Base-by-base conservation (phyloP, 345 rosid genomes). In the Salix suchowensis region DNA sequence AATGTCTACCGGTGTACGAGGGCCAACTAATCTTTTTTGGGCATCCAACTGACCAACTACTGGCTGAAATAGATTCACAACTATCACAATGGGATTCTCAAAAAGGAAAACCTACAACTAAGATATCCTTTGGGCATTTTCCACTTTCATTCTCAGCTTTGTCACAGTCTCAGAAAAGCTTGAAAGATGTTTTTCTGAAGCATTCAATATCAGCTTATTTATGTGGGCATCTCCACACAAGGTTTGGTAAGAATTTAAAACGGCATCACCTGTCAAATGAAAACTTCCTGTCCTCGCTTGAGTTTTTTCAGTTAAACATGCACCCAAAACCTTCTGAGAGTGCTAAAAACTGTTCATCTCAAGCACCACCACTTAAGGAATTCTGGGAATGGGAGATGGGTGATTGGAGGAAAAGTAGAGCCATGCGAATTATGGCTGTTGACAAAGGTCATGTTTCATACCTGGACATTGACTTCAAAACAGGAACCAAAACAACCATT, bases 311-410 rank as follows among this genome's bases (percentile, higher is more conserved):
- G 92, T 80, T 88, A 68, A 88, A 96, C 76, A 87, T 93, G 78
- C 89, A 91, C 70, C 88, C 79, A 74, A 54, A 62, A 58, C 68
- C 88, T 80, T 82, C 72, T 15, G 85, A 68, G 70, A 83, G 72
- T 72, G 65, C 72, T 76, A 66, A 72, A 58, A 91, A 93, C 76
- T 91, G 98, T 74, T 88, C 98, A 6, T 85, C 77, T 76, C 89
- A 86, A 80, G 93, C 89, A 42, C 74, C 80, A 19, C 81, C 85
- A 15, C 64, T 67, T 62, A 73, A 87, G 48, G 97, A 93, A 46
- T 96, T 96, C 80, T 96, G 99, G 98, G 99, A 96, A 76, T 93
- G 99, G 99, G 98, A 93, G 87, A 92, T 92, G 96, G 97, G 94
- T 85, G 99, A 96, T 81, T 96, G 99, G 99, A 90, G 96, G 82